Evolutionary conservation across 495 filamentous ascomycete genomes (phyloP), one percentile per base, ranked within the genome.

Genomic region (Xylaria bambusicola): DNA sequence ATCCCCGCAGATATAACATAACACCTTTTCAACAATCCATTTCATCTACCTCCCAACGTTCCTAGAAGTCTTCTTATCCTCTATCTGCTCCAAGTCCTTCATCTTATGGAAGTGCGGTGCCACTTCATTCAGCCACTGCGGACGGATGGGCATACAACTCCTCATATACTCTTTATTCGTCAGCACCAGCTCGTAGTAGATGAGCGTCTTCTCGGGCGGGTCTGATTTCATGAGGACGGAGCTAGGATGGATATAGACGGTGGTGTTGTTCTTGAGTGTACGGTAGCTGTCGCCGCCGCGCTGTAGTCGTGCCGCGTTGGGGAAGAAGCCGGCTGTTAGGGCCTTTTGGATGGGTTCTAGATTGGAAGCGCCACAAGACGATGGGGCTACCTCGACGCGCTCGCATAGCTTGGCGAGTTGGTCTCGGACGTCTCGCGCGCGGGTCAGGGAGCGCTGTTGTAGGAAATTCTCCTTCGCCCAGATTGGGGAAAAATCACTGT

Each of bases 41-140:
- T 38, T 13, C 36, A 3, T 3, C 15, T 48, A 63, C 57, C 29
- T 66, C 48, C 55, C 45, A 17, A 47, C 52, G n/a, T 54, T 60
- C 44, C 62, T 68, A 1, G 85, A 85, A 79, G 90, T 84, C 76
- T 97, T 98, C 78, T 82, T 87, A 52, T 90, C 89, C 70, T 87
- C 76, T 58, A 97, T 59, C 18, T 82, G 85, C 69, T 97, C 95
- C 44, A 98, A 68, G 69, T 98, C 91, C 75, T 90, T 89, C 80
- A 88, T 91, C 77, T 96, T 97, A 69, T 97, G 89, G 68, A 90
- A 97, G 77, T 98, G 94, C 57, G 93, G 95, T 45, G 95, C 94
- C 42, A 92, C 90, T 74, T 98, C 94, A 4, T 86, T 83, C 62
- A 98, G 67, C 92, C 91, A 97, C 70, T 90, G 86, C 0, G 89